Conservation (phyloP, 2,329 filamentous ascomycete species). For the Penicillium sp. region DNA sequence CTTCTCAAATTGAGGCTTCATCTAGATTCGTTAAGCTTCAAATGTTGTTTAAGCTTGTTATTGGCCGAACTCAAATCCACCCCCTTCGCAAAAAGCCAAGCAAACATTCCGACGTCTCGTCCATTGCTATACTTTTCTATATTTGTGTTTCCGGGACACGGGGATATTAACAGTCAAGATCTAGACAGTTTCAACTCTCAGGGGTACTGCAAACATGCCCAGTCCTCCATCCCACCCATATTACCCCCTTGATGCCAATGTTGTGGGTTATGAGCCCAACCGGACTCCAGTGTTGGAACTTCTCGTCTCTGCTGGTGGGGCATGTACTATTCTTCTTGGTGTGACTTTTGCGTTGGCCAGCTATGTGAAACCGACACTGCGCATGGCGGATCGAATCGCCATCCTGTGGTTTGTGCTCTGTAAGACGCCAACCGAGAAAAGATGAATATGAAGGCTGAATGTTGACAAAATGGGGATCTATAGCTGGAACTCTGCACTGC, state of each 20-base stretch:
- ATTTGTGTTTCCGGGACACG: background rate
- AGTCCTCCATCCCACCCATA: conserved; percentile 58
- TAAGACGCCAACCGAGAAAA: conserved; percentile 39
- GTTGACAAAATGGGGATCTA: conserved; percentile 27
- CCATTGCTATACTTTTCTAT: background rate
- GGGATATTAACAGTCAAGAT: background rate
- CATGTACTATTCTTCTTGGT: conserved; percentile 58
- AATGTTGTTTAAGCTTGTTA: background rate
- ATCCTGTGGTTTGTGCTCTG: conserved; percentile 77
- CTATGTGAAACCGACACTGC: conserved; percentile 54
- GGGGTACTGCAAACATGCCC: background rate
- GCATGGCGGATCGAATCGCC: conserved; percentile 55
- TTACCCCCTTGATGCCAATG: conserved; percentile 64
- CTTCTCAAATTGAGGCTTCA: background rate
- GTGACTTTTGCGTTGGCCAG: conserved; percentile 57
- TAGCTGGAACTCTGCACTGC: conserved; percentile 61
- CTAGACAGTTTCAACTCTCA: background rate
- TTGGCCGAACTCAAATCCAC: conserved; percentile 7
- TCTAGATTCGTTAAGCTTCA: background rate
- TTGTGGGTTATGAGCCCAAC: conserved; percentile 67
- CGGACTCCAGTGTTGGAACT: conserved; percentile 60
- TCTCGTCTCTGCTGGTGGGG: conserved; percentile 59
- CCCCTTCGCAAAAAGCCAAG: background rate
- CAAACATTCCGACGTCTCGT: background rate
- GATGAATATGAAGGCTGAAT: background rate